Evolutionary conservation across 192 early-diverging fungal species (phyloP).

Genomic region (Backusella parvicylindrica): DNA sequence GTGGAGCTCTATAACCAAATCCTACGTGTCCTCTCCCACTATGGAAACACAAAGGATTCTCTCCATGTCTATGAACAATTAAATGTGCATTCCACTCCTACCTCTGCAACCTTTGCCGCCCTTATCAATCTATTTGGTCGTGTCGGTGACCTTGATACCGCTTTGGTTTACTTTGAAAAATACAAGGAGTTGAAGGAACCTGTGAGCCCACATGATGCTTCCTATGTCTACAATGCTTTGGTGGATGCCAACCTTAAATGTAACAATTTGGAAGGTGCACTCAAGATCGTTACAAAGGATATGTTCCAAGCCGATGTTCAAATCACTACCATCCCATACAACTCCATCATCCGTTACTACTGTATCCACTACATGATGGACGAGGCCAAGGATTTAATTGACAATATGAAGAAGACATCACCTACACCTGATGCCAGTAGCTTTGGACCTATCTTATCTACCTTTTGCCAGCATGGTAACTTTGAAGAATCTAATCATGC

Average conservation of each 20-base stretch:
- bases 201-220: constrained; percentile 19
- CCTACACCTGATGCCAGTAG: constrained; percentile 34
- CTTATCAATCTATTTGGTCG: constrained; percentile 47
- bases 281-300: constrained; percentile 24
- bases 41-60: constrained; percentile 27
- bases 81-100: constrained; percentile 22
- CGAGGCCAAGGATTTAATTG: constrained; percentile 20
- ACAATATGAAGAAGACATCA: constrained; percentile 2
- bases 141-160: constrained; percentile 26
- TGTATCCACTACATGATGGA: constrained; percentile 13
- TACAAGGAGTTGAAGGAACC: constrained; percentile 11
- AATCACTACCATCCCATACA: constrained; percentile 27
- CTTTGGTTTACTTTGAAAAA: constrained; percentile 26
- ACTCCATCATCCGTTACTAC: constrained; percentile 35
- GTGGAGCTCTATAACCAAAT: constrained; percentile 35
- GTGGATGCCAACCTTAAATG: constrained; percentile 35
- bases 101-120: constrained; percentile 52
- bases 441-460: constrained; percentile 31
- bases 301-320: constrained; percentile 27
- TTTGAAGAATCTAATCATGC: constrained; percentile 14
- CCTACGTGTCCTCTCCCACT: constrained; percentile 32
- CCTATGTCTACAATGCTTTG: constrained; percentile 34
- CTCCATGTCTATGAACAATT: constrained; percentile 31
- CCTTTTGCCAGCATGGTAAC: constrained; percentile 9
- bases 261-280: constrained; percentile 17